Conservation (phyloP, 164 flowering plant genomes). For the Umbilicus rupestris region DNA sequence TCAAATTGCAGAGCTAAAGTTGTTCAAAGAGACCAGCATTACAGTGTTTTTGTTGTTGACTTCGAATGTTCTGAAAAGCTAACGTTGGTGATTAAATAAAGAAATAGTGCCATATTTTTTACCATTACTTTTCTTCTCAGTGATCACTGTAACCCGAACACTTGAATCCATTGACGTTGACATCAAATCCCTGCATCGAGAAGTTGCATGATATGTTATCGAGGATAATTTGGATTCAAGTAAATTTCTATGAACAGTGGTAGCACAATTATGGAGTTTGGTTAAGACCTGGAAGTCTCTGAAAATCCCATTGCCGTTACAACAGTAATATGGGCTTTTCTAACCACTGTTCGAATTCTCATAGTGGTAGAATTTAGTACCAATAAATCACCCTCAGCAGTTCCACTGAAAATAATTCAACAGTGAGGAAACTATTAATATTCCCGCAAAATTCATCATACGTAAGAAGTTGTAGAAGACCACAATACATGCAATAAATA, state of each 20-base stretch:
- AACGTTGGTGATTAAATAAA: background rate
- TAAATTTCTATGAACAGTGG: background rate
- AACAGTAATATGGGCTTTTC: slow-evolving; percentile 68
- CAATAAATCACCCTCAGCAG: slow-evolving; percentile 58
- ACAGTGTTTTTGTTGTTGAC: too few relatives aligned
- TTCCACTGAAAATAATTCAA: slow-evolving; percentile 55
- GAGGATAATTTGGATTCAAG: background rate
- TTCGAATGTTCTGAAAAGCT: too few relatives aligned
- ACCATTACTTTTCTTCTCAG: slow-evolving; percentile 44
- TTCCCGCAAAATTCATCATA: background rate
- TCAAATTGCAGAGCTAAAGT: too few relatives aligned
- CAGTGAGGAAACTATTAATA: slow-evolving; percentile 4
- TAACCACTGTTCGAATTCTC: slow-evolving; percentile 33
- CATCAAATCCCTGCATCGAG: slow-evolving; percentile 48
- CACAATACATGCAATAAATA: background rate
- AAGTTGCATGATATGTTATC: slow-evolving; percentile 4
- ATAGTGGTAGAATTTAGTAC: slow-evolving; percentile 40
- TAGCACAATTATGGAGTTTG: background rate
- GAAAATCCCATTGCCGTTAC: slow-evolving; percentile 73
- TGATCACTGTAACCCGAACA: slow-evolving; percentile 59
- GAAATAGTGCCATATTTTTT: slow-evolving; percentile 13
- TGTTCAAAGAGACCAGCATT: too few relatives aligned
- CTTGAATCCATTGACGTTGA: slow-evolving; percentile 78
- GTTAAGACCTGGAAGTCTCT: slow-evolving; percentile 57
- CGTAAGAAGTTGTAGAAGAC: background rate